These are phyloP conservation scores for Aristolochia californica DNA, from an alignment of 164 flowering plant genomes.

Conservation along the genomic window DNA sequence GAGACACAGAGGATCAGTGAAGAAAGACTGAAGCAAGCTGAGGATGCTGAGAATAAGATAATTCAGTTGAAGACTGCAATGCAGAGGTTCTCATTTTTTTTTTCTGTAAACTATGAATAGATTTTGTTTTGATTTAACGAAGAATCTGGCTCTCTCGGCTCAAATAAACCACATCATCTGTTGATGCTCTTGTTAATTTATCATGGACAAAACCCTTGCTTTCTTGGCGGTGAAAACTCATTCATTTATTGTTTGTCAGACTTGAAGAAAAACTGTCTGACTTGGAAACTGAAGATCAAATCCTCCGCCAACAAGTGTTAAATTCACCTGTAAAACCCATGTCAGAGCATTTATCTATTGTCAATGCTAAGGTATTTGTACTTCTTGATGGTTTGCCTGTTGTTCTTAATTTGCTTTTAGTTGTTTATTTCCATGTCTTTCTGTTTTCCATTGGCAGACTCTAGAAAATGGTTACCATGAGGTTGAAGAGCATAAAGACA, in stretches of 20 bases:
- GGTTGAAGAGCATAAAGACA: conserved; percentile 33
- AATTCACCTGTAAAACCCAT: conserved; percentile 42
- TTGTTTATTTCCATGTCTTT: neutral
- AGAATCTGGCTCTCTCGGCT: neutral
- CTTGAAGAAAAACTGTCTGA: conserved; percentile 77
- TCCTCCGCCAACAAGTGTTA: conserved; percentile 58
- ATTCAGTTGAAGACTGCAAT: conserved; percentile 66
- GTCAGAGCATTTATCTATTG: conserved; percentile 31
- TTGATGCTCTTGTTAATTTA: neutral
- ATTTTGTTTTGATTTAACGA: neutral
- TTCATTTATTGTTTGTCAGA: conserved; percentile 21
- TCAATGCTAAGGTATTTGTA: neutral
- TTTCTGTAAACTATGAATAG: neutral
- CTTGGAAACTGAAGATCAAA: conserved; percentile 71
- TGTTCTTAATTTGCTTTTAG: neutral
- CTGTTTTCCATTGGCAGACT: neutral
- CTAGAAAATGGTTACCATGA: conserved; percentile 56
- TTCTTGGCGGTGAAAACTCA: neutral
- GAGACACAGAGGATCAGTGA: conserved; percentile 78
- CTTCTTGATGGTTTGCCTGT: neutral
- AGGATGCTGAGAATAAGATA: conserved; percentile 77
- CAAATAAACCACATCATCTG: neutral
- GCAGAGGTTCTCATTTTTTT: conserved; percentile 46
- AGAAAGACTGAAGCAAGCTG: conserved; percentile 81
- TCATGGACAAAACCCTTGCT: neutral